Conservation (phyloP, 371 early-diverging fungal species). For the Mortierella sp. region DNA sequence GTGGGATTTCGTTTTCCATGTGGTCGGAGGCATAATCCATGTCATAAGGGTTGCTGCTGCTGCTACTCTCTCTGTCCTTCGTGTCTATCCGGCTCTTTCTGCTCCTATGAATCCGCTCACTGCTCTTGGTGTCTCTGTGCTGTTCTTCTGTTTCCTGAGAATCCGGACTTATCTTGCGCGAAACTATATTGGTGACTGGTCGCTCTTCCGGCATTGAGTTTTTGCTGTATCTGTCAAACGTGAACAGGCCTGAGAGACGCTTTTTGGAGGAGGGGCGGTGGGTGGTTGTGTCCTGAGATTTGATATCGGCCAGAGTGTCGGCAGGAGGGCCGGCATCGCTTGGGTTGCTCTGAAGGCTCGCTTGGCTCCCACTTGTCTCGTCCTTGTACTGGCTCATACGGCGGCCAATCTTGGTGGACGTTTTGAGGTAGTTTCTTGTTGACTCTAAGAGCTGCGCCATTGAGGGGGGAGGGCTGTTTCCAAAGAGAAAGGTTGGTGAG, state of each 20-base stretch:
- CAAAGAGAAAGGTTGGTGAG: neutral
- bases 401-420: constrained; percentile 38
- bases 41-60: neutral
- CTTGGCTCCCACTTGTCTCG: constrained; percentile 29
- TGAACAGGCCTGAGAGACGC: constrained; percentile 24
- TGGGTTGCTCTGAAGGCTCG: constrained; percentile 12
- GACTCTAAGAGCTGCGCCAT: constrained; percentile 48
- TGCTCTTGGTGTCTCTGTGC: neutral
- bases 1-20: constrained; percentile 44
- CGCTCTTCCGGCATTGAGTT: neutral
- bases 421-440: constrained; percentile 38
- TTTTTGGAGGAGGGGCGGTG: constrained; percentile 9
- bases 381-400: constrained; percentile 43
- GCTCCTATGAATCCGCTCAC: constrained; percentile 13
- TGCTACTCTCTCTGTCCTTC: constrained; percentile 9
- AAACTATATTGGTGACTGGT: neutral
- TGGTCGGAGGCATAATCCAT: constrained; percentile 22
- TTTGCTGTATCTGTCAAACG: constrained; percentile 6
- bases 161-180: neutral
- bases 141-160: constrained; percentile 13
- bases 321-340: neutral
- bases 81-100: constrained; percentile 28
- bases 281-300: neutral
- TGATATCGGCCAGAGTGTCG: neutral
- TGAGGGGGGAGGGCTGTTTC: neutral